Percentiles rank a stretch among this genome's conserved stretches.
Evolutionary conservation across 2,329 filamentous ascomycete genomes (phyloP).

Genomic region (Aureobasidium sp.): DNA sequence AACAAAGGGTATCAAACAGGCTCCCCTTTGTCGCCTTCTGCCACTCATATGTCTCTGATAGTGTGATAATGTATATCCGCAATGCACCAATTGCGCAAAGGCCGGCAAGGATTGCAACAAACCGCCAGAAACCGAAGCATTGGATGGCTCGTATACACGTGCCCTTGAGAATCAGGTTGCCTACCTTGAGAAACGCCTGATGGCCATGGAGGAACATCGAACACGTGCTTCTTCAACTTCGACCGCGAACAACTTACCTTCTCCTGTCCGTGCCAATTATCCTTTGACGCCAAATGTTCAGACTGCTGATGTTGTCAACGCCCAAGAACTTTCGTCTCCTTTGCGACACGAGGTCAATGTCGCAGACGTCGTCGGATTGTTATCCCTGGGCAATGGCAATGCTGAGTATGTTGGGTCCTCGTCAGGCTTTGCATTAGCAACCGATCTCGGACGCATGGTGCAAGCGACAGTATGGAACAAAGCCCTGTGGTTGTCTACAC

Average conservation of each 20-base stretch:
- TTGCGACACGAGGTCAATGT: background rate
- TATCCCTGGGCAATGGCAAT: background rate
- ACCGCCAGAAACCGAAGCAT: background rate
- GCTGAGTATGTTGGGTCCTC: background rate
- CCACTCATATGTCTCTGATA: background rate
- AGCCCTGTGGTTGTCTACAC: background rate
- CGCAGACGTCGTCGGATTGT: background rate
- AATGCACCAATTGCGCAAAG: background rate
- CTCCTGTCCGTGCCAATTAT: background rate
- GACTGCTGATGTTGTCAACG: background rate
- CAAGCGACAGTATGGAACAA: conserved; percentile 3
- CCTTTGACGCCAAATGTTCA: background rate
- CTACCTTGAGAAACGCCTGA: background rate
- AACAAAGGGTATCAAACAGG: background rate
- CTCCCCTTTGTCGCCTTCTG: background rate
- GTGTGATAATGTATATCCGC: background rate
- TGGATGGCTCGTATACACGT: background rate
- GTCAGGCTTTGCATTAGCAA: background rate
- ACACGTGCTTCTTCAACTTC: background rate
- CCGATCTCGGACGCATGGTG: background rate
- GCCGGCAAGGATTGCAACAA: background rate
- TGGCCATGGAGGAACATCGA: background rate
- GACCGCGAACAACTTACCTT: background rate
- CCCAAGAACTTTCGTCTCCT: background rate
- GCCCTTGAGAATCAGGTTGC: background rate